phyloP scores from a whole-genome alignment of 176 grass and related monocot genomes.

The Triticum dicoccoides region DNA sequence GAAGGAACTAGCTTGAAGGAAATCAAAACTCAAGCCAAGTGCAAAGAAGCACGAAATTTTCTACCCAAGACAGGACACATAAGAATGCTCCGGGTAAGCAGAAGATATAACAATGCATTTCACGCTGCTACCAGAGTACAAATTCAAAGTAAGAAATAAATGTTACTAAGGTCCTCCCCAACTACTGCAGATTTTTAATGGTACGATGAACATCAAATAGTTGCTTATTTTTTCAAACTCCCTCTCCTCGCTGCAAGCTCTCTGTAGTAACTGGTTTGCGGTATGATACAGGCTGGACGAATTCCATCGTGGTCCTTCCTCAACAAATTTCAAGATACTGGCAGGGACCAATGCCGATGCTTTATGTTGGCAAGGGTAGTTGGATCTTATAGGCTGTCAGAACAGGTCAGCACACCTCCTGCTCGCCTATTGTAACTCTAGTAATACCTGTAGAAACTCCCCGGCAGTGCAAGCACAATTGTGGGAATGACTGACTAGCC shows the following conservation, averaged over 20 bases:
- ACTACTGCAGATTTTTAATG: not conserved
- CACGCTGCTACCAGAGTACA: not conserved
- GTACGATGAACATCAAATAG: conserved; percentile 41
- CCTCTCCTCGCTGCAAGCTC: not conserved
- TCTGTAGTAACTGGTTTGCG: not conserved
- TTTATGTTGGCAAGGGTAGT: conserved; percentile 19
- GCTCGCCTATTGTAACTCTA: conserved; percentile 1
- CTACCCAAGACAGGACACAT: not conserved
- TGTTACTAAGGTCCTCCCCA: not conserved
- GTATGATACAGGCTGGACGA: not conserved
- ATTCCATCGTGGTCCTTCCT: not conserved
- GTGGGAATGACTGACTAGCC: conserved; percentile 25
- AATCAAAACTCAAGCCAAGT: not conserved
- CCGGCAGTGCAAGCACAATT: not conserved
- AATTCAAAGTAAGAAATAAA: not conserved
- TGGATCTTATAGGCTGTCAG: not conserved
- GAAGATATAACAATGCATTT: not conserved
- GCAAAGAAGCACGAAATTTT: not conserved
- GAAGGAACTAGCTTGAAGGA: not conserved
- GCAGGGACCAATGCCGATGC: not conserved
- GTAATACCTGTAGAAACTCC: conserved; percentile 35
- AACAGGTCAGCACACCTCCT: not conserved
- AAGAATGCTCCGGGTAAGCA: not conserved
- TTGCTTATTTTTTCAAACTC: not conserved
- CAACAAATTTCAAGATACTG: not conserved